These are phyloP conservation scores for Entomophthora muscae DNA, from an alignment of 371 early-diverging fungal species.

Conservation along the genomic window DNA sequence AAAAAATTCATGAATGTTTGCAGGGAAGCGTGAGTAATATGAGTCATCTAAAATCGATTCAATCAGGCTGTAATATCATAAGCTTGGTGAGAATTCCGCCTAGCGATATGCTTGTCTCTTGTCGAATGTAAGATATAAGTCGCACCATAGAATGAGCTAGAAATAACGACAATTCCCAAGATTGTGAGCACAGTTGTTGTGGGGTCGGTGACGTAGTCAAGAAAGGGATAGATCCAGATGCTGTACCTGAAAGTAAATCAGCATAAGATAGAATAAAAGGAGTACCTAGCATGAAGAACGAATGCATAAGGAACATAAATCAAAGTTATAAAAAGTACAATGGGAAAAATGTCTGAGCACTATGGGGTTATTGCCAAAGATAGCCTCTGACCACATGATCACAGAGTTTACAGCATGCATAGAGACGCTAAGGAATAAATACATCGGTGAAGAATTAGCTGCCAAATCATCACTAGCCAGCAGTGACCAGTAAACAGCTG, in stretches of 20 bases:
- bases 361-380: background rate
- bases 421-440: background rate
- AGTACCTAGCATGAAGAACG: background rate
- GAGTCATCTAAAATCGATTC: no score
- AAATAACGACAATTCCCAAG: background rate
- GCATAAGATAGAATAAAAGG: background rate
- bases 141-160: background rate
- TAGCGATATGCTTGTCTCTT: no score
- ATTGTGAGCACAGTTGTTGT: background rate
- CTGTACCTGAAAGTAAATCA: background rate
- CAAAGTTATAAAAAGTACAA: background rate
- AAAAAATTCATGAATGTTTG: no score
- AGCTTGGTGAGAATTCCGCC: no score
- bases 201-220: background rate
- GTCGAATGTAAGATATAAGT: no score
- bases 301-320: slow-evolving; percentile 5
- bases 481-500: background rate
- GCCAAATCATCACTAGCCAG: background rate
- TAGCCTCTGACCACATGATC: background rate
- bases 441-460: background rate
- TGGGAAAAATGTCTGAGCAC: background rate
- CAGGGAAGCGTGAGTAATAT: no score
- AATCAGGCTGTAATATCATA: no score
- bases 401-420: slow-evolving; percentile 5
- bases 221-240: background rate